Base-by-base conservation (phyloP, 768 basidiomycete species). In the Boletus coccyginus region DNA sequence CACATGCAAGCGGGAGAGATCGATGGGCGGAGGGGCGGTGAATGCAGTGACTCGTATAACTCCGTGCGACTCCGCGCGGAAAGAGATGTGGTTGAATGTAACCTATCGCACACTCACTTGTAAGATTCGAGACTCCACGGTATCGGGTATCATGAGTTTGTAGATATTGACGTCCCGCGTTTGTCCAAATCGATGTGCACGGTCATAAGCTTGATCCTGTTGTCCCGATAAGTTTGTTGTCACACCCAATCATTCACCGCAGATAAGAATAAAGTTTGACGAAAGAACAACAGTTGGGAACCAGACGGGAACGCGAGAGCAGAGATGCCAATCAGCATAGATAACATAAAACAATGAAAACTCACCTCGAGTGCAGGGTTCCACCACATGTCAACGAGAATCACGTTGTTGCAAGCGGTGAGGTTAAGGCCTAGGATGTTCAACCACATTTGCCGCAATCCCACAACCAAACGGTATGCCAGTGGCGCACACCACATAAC, bases 371-470 rank as follows among this genome's bases (percentile, higher is more conserved):
- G 77, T 0, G 90, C 92, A 11, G 92, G 91, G 69, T 93, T 90
- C 93, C 95, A 98, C 94, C 95, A 98, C 57, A 94, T 74, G 69
- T 97, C 96, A 53, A 93, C 82, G 4, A 98, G 80, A 62, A 98
- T 89, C 39, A 98, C 94, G 61, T 96, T 92, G 70, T 94, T 96
- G 73, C 95, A 98, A 38, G 86, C 87, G 0, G 93, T 94, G 64
- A 98, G 69, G 68, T 98, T 97, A 44, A 98, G 81, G 44, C 94
- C 93, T 85, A 60, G 21, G 55, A 43, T 21, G 50, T 58, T n/a
- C 17, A 56, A 55, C 43, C 39, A 46, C 24, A 31, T 35, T 24
- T 49, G 33, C 46, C 50, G 24, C 39, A 36, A 35, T n/a, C 43
- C 50, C 40, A 19, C 44, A 47, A n/a, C 61, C 50, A 45, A 51